Conservation (phyloP, 768 basidiomycete species). For the Kondoa subrosea region DNA sequence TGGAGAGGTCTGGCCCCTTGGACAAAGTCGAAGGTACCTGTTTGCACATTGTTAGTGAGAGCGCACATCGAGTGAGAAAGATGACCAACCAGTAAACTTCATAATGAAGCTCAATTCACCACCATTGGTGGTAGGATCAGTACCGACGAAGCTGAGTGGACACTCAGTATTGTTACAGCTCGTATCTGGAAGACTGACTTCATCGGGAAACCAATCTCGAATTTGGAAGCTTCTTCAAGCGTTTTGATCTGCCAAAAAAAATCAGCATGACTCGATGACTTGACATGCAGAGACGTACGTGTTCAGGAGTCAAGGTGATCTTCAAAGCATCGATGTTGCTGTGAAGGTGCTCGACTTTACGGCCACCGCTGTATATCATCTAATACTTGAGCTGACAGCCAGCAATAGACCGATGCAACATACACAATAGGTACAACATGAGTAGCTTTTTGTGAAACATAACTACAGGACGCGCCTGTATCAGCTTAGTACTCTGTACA, state of each 20-base stretch:
- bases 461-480: not conserved
- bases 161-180: not conserved
- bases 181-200: not conserved
- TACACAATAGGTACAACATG: constrained; percentile 19
- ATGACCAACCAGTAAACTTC: not conserved
- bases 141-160: not conserved
- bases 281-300: constrained; percentile 10
- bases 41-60: not conserved
- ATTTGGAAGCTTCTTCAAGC: not conserved
- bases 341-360: constrained; percentile 21
- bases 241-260: not conserved
- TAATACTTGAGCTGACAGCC: not conserved
- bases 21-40: not conserved
- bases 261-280: not conserved
- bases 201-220: constrained; percentile 2
- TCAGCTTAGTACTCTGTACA: not conserved
- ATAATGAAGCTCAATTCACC: not conserved
- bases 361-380: constrained; percentile 20
- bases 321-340: constrained; percentile 19
- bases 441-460: constrained; percentile 2
- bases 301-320: constrained; percentile 12
- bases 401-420: not conserved
- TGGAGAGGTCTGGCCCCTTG: not conserved
- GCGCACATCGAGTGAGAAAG: not conserved
- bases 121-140: not conserved